Percentiles rank a stretch among this genome's conserved stretches.
Conservation (phyloP, 2,329 filamentous ascomycete genomes). For the Dryadomyces sulphureus region DNA sequence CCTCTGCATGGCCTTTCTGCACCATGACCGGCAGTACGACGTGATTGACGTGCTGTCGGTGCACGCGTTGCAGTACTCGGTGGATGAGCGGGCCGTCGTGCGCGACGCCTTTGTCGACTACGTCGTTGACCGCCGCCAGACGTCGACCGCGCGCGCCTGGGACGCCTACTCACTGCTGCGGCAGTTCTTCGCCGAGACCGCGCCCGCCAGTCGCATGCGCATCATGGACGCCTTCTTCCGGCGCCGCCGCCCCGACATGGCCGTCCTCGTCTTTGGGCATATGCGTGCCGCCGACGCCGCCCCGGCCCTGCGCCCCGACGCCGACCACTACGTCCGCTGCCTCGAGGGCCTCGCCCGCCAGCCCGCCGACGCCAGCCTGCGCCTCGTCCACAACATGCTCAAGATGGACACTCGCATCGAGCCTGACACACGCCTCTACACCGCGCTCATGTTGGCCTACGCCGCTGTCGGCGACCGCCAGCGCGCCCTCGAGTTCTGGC, state of each 20-base stretch:
- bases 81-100: slow-evolving; percentile 53
- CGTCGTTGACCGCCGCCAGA: slow-evolving; percentile 41
- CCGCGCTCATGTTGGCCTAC: slow-evolving; percentile 79
- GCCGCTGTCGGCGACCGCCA: slow-evolving; percentile 50
- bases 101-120: slow-evolving; percentile 52
- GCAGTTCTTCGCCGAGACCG: slow-evolving; percentile 51
- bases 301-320: slow-evolving; percentile 46
- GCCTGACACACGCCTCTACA: slow-evolving; percentile 60
- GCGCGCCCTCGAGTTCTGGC: slow-evolving; percentile 66
- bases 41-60: slow-evolving; percentile 70
- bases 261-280: slow-evolving; percentile 72
- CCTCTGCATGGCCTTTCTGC: slow-evolving; percentile 60
- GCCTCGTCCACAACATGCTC: slow-evolving; percentile 78
- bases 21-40: slow-evolving; percentile 62
- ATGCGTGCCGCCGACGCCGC: slow-evolving; percentile 71
- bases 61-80: slow-evolving; percentile 55
- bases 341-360: slow-evolving; percentile 57
- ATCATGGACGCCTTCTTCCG: slow-evolving; percentile 73
- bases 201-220: slow-evolving; percentile 46
- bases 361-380: slow-evolving; percentile 39
- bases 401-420: slow-evolving; percentile 81
- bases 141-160: slow-evolving; percentile 50
- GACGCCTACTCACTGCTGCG: slow-evolving; percentile 50
- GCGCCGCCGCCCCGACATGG: slow-evolving; percentile 69
- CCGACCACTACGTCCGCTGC: slow-evolving; percentile 62